Base-by-base conservation (phyloP, 208 protist genomes). In the Trypanosomatidae sp. region DNA sequence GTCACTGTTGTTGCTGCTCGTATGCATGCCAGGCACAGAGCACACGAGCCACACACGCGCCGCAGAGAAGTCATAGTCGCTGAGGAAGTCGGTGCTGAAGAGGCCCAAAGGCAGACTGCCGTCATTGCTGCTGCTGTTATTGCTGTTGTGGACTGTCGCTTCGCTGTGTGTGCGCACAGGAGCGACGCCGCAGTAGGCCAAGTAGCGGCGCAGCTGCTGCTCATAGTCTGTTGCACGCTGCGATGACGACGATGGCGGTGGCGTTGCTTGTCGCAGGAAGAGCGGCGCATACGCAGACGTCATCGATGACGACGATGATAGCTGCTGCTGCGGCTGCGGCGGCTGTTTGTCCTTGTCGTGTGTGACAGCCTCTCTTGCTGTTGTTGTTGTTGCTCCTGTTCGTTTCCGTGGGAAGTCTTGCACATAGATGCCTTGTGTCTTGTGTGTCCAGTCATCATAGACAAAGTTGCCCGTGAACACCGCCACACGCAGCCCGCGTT, bases 391-490 rank as follows among this genome's bases (percentile, higher is more conserved):
- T n/a, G n/a, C n/a, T n/a, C n/a, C n/a, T n/a, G n/a, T 35, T 22
- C 13, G 10, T 8, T 33, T 22, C 49, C 57, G 51, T 0, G 83
- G 83, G 55, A 92, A 92, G 47, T 92, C 83, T 48, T 92, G 83
- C 10, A 84, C 27, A 39, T 77, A 92, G 6, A 87, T 65, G 1
- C 75, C 83, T 48, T 92, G 78, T 20, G 67, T 61, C 42, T 88
- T 88, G 23, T 54, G 20, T 32, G 16, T 27, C 79, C 78, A 88
- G 53, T 92, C 83, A 3, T 60, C 55, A 27, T 66, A 41, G 20
- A 87, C 44, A 32, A 87, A 71, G 53, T 92, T 92, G 2, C 63
- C 78, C 0, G 78, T 88, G 48, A 69, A 75, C 30, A 92, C 47
- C 16, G 56, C 59, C 19, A 92, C 65, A 6, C 83, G 58, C 48